Base-by-base conservation (phyloP, 306 rosid genomes). In the Adenanthera pavonina region DNA sequence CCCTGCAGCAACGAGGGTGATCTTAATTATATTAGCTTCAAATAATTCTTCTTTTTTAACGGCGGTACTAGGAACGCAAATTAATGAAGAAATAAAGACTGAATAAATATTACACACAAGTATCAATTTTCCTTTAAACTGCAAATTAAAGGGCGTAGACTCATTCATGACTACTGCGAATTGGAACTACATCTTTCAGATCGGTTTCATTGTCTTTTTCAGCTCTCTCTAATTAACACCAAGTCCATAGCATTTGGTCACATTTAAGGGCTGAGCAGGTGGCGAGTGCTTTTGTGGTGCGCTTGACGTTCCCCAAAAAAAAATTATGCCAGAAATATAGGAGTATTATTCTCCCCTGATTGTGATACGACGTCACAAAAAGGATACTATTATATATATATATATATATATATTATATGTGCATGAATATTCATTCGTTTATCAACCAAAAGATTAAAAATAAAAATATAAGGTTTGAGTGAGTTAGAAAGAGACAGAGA, bases 151-250 rank as follows among this genome's bases (percentile, higher is more conserved):
- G 30, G 30, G 1, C 30, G 30, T 25, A 25, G 30, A 25, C 30
- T 25, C 30, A 25, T 25, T 75, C 46, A 12, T 57, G 33, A 33
- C 36, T 46, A 66, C 25, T 66, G 9, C 17, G 72, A n/a, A 34
- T 67, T 7, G 36, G 20, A 3, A 34, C 20, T 16, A 25, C 16
- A 11, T 33, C 72, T 84, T 47, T 72, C 82, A 65, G 71, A 48
- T 84, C 43, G 80, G 79, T 49, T 84, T 75, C 33, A 25, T 4
- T 48, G 87, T 84, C 82, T 2, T 62, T 54, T 62, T 80, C 84
- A 76, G 15, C 40, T 19, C 40, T 72, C 38, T 77, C 15, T 15
- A 9, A 40, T 12, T n/a, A 66, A 40, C n/a, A 25, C 80, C 60
- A 13, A 60, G 41, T 74, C 41, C 80, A 68, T 43, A 2, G 82